These are phyloP conservation scores for Rhipidocladum racemiflorum DNA, from an alignment of 176 grass and related monocot genomes.

Conservation along the genomic window DNA sequence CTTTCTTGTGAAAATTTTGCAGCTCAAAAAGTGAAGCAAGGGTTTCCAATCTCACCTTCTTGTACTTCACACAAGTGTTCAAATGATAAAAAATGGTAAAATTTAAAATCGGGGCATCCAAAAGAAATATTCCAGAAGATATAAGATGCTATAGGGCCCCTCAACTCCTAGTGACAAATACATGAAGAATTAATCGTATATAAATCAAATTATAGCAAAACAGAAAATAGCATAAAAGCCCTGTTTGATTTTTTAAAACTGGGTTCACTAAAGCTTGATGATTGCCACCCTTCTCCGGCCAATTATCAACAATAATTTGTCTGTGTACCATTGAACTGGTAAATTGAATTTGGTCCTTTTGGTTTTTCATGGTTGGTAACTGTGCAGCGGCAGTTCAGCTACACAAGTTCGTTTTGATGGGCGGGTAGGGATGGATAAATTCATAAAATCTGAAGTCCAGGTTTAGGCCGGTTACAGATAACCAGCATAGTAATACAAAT, in stretches of 20 bases:
- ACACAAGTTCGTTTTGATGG: not conserved
- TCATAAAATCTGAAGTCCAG: not conserved
- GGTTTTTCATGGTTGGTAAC: not conserved
- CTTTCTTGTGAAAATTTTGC: not conserved
- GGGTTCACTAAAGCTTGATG: not conserved
- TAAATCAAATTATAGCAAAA: not conserved
- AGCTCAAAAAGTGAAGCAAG: not conserved
- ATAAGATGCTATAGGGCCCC: not conserved
- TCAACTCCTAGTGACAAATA: not conserved
- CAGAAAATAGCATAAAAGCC: not conserved
- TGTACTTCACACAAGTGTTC: not conserved
- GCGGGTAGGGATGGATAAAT: not conserved
- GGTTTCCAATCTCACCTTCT: not conserved
- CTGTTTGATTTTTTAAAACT: not conserved
- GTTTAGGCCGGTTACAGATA: not conserved
- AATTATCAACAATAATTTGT: not conserved
- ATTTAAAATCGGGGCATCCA: not conserved
- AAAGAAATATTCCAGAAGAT: not conserved
- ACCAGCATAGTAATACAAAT: slow-evolving; percentile 22
- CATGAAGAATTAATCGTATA: slow-evolving; percentile 8
- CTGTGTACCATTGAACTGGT: not conserved
- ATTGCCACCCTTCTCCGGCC: not conserved
- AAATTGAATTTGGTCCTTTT: not conserved
- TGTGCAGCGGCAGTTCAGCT: not conserved
- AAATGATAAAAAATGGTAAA: not conserved